Base-by-base conservation (phyloP, 169 alveolate genomes). In the Plasmodium gaboni region DNA sequence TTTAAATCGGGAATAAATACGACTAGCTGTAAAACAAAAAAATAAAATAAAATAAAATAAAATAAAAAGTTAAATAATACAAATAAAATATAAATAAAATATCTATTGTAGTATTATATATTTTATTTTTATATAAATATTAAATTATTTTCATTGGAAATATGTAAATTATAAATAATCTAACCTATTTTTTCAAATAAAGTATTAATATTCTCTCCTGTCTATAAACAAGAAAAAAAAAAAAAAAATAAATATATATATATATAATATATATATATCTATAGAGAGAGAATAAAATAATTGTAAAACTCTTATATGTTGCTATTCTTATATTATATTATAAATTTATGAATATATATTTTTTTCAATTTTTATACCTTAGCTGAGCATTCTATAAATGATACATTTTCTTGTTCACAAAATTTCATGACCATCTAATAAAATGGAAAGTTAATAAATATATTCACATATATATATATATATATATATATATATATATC, bases 321-420 rank as follows among this genome's bases (percentile, higher is more conserved):
- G 24, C n/a, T 38, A 38, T 8, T 2, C 19, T n/a, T 65, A 8
- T 13, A 24, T 28, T 53, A 32, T 10, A 5, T 1, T 65, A 5
- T 19, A 38, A 0, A 3, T 69, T 9, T 50, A 69, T 22, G 6
- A n/a, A 17, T 51, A 4, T 13, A 12, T 15, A 32, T 61, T 59
- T 57, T 69, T 61, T 61, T 24, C 8, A 28, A 28, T 28, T 26
- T 38, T 19, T 69, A 60, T 74, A 91, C 94, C 94, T 87, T 92
- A 7, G 94, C 94, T 51, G 94, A 92, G 42, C 94, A 92, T 73
- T 92, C 93, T 1, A 92, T 74, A 61, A 92, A 92, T 42, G 91
- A 68, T 32, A 92, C 87, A 64, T 70, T 61, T 26, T 92, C 88
- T n/a, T 67, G 26, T 12, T 73, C 67, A 57, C 94, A 92, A 63